These are phyloP conservation scores for Ambrosia artemisiifolia DNA, from an alignment of 129 eudicot genomes.

Conservation along the genomic window DNA sequence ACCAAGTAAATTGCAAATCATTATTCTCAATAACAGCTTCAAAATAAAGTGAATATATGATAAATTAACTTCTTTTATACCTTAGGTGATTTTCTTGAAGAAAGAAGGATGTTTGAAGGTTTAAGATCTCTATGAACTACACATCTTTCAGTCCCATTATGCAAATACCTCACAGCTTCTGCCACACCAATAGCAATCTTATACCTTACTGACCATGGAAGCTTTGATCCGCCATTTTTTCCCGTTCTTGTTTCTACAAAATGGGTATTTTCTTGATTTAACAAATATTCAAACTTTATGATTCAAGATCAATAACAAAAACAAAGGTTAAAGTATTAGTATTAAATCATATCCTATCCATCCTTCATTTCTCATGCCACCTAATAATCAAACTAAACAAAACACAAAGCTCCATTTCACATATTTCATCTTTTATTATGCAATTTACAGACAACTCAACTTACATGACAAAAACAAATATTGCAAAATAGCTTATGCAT, in stretches of 20 bases:
- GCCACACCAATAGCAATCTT: constrained; percentile 87
- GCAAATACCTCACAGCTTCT: constrained; percentile 79
- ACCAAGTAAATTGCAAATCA: constrained; percentile 13
- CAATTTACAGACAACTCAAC: constrained; percentile 1
- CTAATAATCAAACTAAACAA: background rate
- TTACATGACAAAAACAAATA: background rate
- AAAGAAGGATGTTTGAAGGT: constrained; percentile 95
- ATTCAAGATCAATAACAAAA: constrained; percentile 9
- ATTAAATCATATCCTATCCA: constrained; percentile 19
- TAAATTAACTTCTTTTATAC: constrained; percentile 27
- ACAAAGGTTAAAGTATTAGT: constrained; percentile 21
- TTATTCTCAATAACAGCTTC: background rate
- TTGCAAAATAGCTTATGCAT: background rate
- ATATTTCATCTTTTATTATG: background rate
- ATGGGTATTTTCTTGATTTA: constrained; percentile 4
- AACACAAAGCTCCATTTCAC: background rate
- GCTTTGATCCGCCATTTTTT: constrained; percentile 65
- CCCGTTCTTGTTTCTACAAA: constrained; percentile 79
- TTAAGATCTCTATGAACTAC: constrained; percentile 98
- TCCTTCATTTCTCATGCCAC: background rate
- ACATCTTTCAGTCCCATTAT: constrained; percentile 87
- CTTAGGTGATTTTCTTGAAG: constrained; percentile 87
- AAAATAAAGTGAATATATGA: background rate
- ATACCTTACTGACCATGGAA: constrained; percentile 82
- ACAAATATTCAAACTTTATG: constrained; percentile 6